Evolutionary conservation across 345 rosid species (phyloP).

Genomic region (rapeseed (Brassica napus)): Da-Ae NC_063452.1:18235501-18236000

Average conservation of each 20-base stretch:
- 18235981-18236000: constrained; percentile 4
- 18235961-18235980: neutral
- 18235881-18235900: neutral
- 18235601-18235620: too few relatives aligned
- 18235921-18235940: neutral
- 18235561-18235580: too few relatives aligned
- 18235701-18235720: neutral
- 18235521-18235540: too few relatives aligned
- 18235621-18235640: too few relatives aligned
- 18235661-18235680: neutral
- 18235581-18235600: too few relatives aligned
- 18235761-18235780: neutral
- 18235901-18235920: neutral
- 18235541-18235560: too few relatives aligned
- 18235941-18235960: neutral
- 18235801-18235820: neutral
- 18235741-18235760: neutral
- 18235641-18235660: neutral
- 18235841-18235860: neutral
- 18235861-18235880: neutral
- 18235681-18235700: neutral
- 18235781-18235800: neutral
- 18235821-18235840: neutral
- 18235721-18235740: neutral
- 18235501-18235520: too few relatives aligned